Conservation (phyloP, 129 eudicot species). For the Arctium minus region DNA sequence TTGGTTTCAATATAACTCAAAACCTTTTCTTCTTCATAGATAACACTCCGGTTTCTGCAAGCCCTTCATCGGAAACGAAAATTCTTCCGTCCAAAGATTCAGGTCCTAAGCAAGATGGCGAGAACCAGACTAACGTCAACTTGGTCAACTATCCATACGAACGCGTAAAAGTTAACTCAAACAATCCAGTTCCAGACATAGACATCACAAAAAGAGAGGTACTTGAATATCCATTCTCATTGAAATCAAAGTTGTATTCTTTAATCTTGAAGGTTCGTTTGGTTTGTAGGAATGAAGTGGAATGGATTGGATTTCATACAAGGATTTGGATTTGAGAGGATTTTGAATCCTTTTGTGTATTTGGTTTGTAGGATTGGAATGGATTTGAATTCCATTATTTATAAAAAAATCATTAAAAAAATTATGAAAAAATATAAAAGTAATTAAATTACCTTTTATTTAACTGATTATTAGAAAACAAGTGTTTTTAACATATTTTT, state of each 20-base stretch:
- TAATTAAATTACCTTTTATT: no score
- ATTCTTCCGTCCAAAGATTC: constrained; percentile 14
- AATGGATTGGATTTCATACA: no score
- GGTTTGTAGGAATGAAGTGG: no score
- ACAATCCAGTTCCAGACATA: constrained; percentile 47
- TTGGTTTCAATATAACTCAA: background rate
- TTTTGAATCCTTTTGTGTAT: no score
- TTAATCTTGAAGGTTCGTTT: background rate
- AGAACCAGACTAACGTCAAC: constrained; percentile 19
- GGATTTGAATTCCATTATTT: no score
- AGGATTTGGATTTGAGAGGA: no score
- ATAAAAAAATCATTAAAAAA: no score
- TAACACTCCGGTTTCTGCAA: constrained; percentile 20
- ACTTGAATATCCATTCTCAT: constrained; percentile 2
- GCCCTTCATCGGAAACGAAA: constrained; percentile 11
- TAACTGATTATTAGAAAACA: no score
- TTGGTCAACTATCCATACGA: constrained; percentile 46
- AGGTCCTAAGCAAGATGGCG: constrained; percentile 27
- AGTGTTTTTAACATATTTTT: no score
- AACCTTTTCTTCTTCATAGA: constrained; percentile 17
- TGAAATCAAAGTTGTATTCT: background rate
- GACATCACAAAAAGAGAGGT: constrained; percentile 84
- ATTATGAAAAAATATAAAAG: no score
- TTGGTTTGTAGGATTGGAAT: no score
- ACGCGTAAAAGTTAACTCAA: constrained; percentile 48